Base-by-base conservation (phyloP, 495 filamentous ascomycete species). In the Penicillium silybi region DNA sequence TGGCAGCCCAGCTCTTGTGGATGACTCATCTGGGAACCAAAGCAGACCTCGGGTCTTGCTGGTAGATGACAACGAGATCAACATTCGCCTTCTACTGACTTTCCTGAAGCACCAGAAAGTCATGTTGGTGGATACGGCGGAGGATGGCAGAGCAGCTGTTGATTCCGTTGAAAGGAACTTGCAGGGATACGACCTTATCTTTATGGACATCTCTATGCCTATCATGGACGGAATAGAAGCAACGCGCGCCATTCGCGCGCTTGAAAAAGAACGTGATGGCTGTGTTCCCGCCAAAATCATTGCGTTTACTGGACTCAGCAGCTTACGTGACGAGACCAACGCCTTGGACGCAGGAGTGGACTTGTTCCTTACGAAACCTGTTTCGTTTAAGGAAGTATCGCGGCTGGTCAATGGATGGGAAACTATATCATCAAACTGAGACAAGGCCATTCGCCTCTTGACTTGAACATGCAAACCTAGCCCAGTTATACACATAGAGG, bases 31-130 rank as follows among this genome's bases (percentile, higher is more conserved):
- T 32, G 29, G 9, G 4, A 3, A 10, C 29, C 10, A 13, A 32
- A 15, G 11, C 29, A 32, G 11, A 32, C 29, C 64, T n/a, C 63
- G 63, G 27, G 70, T 87, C 4, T 72, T 88, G 2, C 74, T 88
- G 0, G 85, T 88, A 0, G 86, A 89, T 53, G 86, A 89, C 54
- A 89, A 89, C 63, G 71, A 77, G 19, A 87, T 88, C 59, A 89
- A 89, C 57, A 75, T 88, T 17, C 81, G 79, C 15, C 68, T 88
- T 0, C 75, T 88, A 20, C 65, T 79, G 11, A 79, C 80, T 0
- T 83, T 82, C 53, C 76, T 86, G 67, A 71, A 69, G 27, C 77
- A 74, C 48, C 67, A 73, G 3, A 58, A 69, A 6, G 58, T 76
- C 39, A 22, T 54, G 3, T 49, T 44, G 8, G 49, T 80, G 2